Evolutionary conservation across 2,329 filamentous ascomycete genomes (phyloP).

Genomic region (Aspergillus sp.): DNA sequence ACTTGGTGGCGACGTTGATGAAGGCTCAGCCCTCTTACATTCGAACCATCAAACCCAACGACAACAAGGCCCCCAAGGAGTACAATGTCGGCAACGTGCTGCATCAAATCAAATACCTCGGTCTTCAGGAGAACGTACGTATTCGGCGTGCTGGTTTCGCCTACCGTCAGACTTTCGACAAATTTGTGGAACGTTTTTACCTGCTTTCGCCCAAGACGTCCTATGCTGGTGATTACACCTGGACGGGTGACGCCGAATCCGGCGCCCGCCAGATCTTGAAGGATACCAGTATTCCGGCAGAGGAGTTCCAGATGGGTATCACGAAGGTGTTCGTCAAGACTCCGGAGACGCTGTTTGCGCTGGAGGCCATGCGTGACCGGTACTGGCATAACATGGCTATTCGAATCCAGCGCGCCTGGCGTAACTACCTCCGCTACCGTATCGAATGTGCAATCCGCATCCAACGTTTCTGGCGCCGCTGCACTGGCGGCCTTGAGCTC

Average conservation of each 20-base stretch:
- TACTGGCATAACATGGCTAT: conserved; percentile 99
- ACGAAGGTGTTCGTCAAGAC: conserved; percentile 98
- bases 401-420: conserved; percentile 94
- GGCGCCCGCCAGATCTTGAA: conserved; percentile 91
- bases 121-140: conserved; percentile 98
- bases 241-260: conserved; percentile 83
- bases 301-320: conserved; percentile 96
- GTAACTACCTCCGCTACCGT: conserved; percentile 90
- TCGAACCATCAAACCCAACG: conserved; percentile 98
- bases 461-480: conserved; percentile 92
- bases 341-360: conserved; percentile 90
- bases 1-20: conserved; percentile 92
- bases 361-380: conserved; percentile 95
- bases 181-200: conserved; percentile 97
- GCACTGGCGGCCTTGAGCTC: conserved; percentile 85
- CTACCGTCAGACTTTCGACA: conserved; percentile 95
- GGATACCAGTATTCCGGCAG: conserved; percentile 90
- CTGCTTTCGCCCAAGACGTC: conserved; percentile 90
- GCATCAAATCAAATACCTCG: conserved; percentile 98
- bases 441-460: conserved; percentile 91
- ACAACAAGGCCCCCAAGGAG: conserved; percentile 93
- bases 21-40: conserved; percentile 97
- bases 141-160: conserved; percentile 96
- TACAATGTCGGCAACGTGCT: conserved; percentile 91
- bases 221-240: conserved; percentile 96